Percentiles rank a stretch among this genome's conserved stretches.
These are phyloP conservation scores for Plasmodium vivax DNA, from an alignment of 169 alveolate genomes.

Conservation along the genomic window DNA sequence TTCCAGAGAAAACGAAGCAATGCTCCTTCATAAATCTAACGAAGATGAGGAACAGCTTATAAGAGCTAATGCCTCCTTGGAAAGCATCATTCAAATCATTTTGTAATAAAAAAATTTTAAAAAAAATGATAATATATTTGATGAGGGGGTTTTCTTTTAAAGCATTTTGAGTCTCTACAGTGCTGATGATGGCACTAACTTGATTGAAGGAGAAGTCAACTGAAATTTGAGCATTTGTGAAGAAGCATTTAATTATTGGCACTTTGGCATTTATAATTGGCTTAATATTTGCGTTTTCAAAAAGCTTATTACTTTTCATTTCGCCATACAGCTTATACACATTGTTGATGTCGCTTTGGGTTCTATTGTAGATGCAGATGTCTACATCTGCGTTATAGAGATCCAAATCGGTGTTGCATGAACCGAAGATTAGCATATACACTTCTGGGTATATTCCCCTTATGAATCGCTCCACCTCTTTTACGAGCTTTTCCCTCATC, in stretches of 20 bases:
- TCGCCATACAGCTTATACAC: not conserved
- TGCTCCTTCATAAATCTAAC: not conserved
- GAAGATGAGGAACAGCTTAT: not conserved
- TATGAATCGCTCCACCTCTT: not conserved
- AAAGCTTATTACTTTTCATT: not conserved
- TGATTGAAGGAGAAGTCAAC: constrained; percentile 37
- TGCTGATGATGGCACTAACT: constrained; percentile 23
- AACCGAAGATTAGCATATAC: constrained; percentile 10
- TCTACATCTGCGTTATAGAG: constrained; percentile 44
- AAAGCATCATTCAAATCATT: constrained; percentile 39
- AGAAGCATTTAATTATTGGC: constrained; percentile 48
- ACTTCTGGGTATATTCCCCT: not conserved
- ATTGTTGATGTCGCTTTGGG: not conserved
- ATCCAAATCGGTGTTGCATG: constrained; percentile 51
- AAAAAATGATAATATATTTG: constrained; percentile 24
- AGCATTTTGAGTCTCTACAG: constrained; percentile 11
- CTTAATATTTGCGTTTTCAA: not conserved
- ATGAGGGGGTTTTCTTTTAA: not conserved
- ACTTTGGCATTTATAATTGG: constrained; percentile 3
- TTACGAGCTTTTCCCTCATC: constrained; percentile 18
- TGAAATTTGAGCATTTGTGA: not conserved
- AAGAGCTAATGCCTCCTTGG: constrained; percentile 54
- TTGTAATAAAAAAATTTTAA: constrained; percentile 15
- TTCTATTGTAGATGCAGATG: constrained; percentile 31
- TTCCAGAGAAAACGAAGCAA: not conserved